phyloP scores from a whole-genome alignment of 2,329 filamentous ascomycete genomes.

The Volutella citrinella region DNA sequence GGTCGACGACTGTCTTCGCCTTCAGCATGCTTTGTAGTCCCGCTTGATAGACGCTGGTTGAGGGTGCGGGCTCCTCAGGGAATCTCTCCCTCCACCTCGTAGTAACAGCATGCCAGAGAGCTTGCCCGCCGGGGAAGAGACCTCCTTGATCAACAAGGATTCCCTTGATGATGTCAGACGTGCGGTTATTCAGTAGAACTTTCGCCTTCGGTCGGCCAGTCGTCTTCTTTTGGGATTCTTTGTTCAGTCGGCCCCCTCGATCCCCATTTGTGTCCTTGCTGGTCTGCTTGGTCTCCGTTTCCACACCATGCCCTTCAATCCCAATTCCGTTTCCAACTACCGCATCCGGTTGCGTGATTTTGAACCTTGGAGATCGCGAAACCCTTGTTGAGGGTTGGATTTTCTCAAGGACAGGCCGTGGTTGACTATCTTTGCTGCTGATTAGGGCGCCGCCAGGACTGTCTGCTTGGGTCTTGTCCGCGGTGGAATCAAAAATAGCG shows the following conservation, averaged over 20 bases:
- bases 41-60: constrained; percentile 35
- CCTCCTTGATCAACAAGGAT: constrained; percentile 35
- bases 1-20: constrained; percentile 34
- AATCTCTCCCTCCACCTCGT: constrained; percentile 44
- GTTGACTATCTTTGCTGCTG: constrained; percentile 17
- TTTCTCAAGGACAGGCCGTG: constrained; percentile 16
- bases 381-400: neutral
- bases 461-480: neutral
- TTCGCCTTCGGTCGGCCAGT: no score
- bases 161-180: constrained; percentile 25
- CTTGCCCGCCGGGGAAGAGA: constrained; percentile 49
- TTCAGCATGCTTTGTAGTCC: constrained; percentile 38
- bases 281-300: neutral
- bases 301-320: neutral
- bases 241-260: no score
- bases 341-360: no score
- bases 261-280: no score
- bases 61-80: constrained; percentile 37
- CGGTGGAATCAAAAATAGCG: constrained; percentile 14
- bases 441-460: constrained; percentile 19
- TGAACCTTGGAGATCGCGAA: no score
- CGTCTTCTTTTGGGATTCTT: no score
- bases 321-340: neutral
- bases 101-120: constrained; percentile 47
- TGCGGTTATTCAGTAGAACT: constrained; percentile 13